A percentile compares a stretch with the other conserved stretches of the same genome.
Evolutionary conservation across 75 land plant species (phyloP).

Genomic region (Cunninghamia lanceolata): DNA sequence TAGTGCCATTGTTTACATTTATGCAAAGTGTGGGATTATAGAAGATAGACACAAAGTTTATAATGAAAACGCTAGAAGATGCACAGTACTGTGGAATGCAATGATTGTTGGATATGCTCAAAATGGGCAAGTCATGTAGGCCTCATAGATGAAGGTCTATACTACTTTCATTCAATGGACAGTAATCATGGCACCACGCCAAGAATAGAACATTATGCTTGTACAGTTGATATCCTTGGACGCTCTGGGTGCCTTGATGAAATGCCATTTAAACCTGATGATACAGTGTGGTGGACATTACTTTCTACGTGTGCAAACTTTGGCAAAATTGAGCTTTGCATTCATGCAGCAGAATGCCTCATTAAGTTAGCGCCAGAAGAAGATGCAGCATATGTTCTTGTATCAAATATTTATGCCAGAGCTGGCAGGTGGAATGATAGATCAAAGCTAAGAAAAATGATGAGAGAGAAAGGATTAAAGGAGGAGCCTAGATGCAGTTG

Average conservation of each 20-base stretch:
- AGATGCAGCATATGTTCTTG: slow-evolving; percentile 29
- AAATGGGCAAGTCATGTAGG: slow-evolving; percentile 50
- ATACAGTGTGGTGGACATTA: slow-evolving; percentile 33
- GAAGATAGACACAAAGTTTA: slow-evolving; percentile 31
- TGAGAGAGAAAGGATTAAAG: slow-evolving; percentile 37
- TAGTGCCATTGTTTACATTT: slow-evolving; percentile 49
- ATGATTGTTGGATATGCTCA: slow-evolving; percentile 57
- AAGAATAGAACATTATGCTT: slow-evolving; percentile 43
- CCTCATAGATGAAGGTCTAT: slow-evolving; percentile 35
- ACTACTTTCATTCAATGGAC: slow-evolving; percentile 35
- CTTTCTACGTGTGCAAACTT: slow-evolving; percentile 41
- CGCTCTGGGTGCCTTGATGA: slow-evolving; percentile 33
- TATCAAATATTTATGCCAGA: slow-evolving; percentile 46
- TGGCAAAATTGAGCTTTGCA: slow-evolving; percentile 30
- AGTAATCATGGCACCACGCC: slow-evolving; percentile 30
- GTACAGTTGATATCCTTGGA: slow-evolving; percentile 48
- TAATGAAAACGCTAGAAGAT: neutral
- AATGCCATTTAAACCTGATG: slow-evolving; percentile 33
- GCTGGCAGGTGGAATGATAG: slow-evolving; percentile 42
- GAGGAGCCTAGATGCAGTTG: slow-evolving; percentile 47
- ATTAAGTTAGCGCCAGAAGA: slow-evolving; percentile 24
- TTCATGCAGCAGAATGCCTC: slow-evolving; percentile 25
- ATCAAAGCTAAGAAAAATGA: slow-evolving; percentile 34
- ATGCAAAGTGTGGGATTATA: slow-evolving; percentile 45
- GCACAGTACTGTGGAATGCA: slow-evolving; percentile 29